A percentile compares a stretch with the other conserved stretches of the same genome.
Evolutionary conservation across 1,139 yeast species (phyloP).

Genomic region (Scheffersomyces parashehatae): DNA sequence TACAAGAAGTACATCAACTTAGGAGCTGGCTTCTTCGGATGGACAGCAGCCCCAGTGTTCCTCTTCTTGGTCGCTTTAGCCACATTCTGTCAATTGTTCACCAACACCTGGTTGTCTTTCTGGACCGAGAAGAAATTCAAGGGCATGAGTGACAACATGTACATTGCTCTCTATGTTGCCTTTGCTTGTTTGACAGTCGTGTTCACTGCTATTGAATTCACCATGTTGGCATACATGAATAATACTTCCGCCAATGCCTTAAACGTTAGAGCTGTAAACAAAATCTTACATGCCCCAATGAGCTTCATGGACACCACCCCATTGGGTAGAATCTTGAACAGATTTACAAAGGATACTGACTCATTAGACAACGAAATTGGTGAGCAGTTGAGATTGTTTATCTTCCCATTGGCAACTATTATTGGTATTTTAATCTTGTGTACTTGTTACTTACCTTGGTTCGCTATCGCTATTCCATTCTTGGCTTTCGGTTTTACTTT

Average conservation of each 20-base stretch:
- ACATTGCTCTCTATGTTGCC: slow-evolving; percentile 31
- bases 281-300: slow-evolving; percentile 47
- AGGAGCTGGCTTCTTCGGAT: slow-evolving; percentile 56
- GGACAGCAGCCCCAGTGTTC: slow-evolving; percentile 31
- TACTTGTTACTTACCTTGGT: slow-evolving; percentile 47
- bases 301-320: slow-evolving; percentile 48
- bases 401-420: slow-evolving; percentile 41
- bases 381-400: slow-evolving; percentile 43
- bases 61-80: slow-evolving; percentile 18
- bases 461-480: slow-evolving; percentile 47
- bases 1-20: slow-evolving; percentile 49
- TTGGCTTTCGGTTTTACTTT: slow-evolving; percentile 31
- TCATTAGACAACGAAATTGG: slow-evolving; percentile 49
- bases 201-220: slow-evolving; percentile 52
- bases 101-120: slow-evolving; percentile 41
- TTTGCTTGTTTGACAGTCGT: slow-evolving; percentile 42
- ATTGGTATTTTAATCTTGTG: slow-evolving; percentile 46
- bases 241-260: slow-evolving; percentile 41
- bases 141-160: slow-evolving; percentile 17
- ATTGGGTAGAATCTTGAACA: slow-evolving; percentile 45
- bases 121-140: slow-evolving; percentile 35
- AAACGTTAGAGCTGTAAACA: slow-evolving; percentile 38
- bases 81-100: slow-evolving; percentile 27
- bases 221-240: slow-evolving; percentile 55
- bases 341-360: slow-evolving; percentile 59